Evolutionary conservation across 2,329 filamentous ascomycete genomes (phyloP).

Genomic region (Didymella pinodella): DNA sequence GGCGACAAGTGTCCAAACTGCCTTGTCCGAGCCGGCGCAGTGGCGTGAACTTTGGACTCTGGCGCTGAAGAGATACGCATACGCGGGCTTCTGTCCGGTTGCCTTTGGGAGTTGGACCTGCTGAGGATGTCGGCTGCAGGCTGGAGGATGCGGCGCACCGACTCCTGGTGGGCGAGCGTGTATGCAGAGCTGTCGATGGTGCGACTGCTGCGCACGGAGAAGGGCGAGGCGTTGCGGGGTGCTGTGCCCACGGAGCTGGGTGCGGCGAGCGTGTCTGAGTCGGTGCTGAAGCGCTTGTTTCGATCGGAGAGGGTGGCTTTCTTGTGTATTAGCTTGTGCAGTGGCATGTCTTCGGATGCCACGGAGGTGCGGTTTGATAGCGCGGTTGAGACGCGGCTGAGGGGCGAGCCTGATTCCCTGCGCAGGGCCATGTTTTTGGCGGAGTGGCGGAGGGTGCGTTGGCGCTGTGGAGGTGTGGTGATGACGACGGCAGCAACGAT

Average conservation of each 20-base stretch:
- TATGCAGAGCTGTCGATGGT: conserved; percentile 41
- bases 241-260: conserved; percentile 21
- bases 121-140: conserved; percentile 47
- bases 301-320: conserved; percentile 59
- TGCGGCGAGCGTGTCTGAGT: conserved; percentile 34
- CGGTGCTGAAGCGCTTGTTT: conserved; percentile 41
- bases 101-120: conserved; percentile 37
- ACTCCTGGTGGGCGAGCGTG: conserved; percentile 45
- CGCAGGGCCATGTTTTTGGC: conserved; percentile 62
- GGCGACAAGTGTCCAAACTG: conserved; percentile 36
- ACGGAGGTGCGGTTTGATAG: conserved; percentile 57
- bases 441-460: conserved; percentile 60
- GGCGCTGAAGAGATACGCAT: conserved; percentile 49
- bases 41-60: conserved; percentile 27
- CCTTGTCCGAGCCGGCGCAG: conserved; percentile 20
- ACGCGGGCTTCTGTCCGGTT: conserved; percentile 29
- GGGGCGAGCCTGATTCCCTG: conserved; percentile 48
- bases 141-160: conserved; percentile 42
- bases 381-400: conserved; percentile 53
- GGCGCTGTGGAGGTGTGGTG: conserved; percentile 57
- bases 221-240: conserved; percentile 39
- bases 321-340: conserved; percentile 61
- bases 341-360: conserved; percentile 53
- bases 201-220: conserved; percentile 39
- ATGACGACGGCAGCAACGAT: conserved; percentile 64